These are phyloP conservation scores for Solanum lycopersicoides DNA, from an alignment of 257 asterid genomes.

Conservation along the genomic window DNA sequence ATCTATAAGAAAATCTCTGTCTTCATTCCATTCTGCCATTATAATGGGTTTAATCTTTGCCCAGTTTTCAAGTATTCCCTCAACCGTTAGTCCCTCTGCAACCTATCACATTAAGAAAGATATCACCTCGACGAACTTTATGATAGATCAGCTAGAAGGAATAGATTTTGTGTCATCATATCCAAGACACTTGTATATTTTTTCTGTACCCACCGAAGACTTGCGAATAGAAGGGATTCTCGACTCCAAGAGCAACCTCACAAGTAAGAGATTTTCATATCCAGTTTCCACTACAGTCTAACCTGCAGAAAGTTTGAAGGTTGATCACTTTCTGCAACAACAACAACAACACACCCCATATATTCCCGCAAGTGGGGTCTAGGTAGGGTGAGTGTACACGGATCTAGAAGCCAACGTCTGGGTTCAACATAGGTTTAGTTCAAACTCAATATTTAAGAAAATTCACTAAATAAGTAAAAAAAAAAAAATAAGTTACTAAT, in stretches of 20 bases:
- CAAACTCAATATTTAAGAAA: not conserved
- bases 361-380: not conserved
- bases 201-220: conserved; percentile 64
- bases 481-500: not conserved
- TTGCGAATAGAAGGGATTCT: conserved; percentile 60
- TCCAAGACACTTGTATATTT: not conserved
- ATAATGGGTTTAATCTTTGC: conserved; percentile 60
- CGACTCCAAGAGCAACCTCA: conserved; percentile 76
- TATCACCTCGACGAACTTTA: conserved; percentile 1
- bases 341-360: not conserved
- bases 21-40: conserved; percentile 78
- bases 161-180: not conserved
- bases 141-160: not conserved
- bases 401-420: not conserved
- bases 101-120: conserved; percentile 40
- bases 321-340: not conserved
- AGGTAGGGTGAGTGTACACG: not conserved
- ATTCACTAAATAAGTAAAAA: not conserved
- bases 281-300: conserved; percentile 96
- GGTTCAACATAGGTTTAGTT: not conserved
- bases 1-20: conserved; percentile 58
- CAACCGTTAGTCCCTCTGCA: conserved; percentile 68
- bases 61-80: conserved; percentile 76
- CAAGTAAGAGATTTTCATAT: conserved; percentile 78
- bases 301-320: conserved; percentile 43